Evolutionary conservation across 2,329 filamentous ascomycete genomes (phyloP), one percentile per base, ranked within the genome.

Genomic region (Colletotrichum aenigma): DNA sequence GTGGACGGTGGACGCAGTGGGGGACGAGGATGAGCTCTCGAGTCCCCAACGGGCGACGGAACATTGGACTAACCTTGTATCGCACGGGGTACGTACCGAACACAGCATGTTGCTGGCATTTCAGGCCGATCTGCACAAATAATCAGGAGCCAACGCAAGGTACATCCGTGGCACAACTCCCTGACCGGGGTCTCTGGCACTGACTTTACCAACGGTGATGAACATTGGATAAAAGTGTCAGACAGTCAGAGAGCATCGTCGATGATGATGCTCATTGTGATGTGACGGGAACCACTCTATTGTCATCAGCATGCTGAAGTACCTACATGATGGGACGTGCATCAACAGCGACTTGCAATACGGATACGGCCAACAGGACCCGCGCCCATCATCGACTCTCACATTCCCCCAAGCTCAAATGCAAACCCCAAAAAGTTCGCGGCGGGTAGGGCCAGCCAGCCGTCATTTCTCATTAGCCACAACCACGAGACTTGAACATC

Each of bases 81-180:
- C 26, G 34, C 12, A 8, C 28, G 6, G 7, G 30, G 69, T 68
- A 75, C 73, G 68, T 71, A 67, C 55, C 61, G 28, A 13, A 36
- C 4, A 21, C 21, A 75, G 68, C 61, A 55, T 66, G 48, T 71
- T 75, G 68, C 72, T 75, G 68, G 68, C 72, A 55, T 36, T 61
- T 26, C 38, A 61, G 55, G 72, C 61, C 34, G 71, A 75, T 71
- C 72, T 75, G 62, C 72, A 75, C 72, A 75, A 75, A 62, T 75
- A 66, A 56, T 71, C 58, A 71, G 67, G 70, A 65, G 43, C 34
- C 32, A 24, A 21, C 24, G 32, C 48, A 71, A 60, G 43, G 60
- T 60, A 71, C 34, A 70, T 74, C 58, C 60, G 60, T 52, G 65
- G 65, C 65, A 70, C 52, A 69, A 48, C 12, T 32, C 62, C 36